phyloP scores from a whole-genome alignment of 768 basidiomycete species.

The Pleurotus citrinopileatus region DNA sequence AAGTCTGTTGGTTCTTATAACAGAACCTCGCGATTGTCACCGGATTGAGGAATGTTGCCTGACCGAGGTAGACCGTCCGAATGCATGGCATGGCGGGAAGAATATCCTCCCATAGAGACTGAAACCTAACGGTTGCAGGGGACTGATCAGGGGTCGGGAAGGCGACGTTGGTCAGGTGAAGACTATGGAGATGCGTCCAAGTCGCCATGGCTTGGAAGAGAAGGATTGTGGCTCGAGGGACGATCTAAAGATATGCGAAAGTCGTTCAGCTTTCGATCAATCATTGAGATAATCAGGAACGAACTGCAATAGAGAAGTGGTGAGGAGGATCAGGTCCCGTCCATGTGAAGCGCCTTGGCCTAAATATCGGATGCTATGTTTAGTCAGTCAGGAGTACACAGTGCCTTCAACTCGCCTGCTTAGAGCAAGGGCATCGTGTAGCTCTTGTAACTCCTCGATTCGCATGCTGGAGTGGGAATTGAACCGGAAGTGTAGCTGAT shows the following conservation, averaged over 20 bases:
- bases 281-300: slow-evolving; percentile 16
- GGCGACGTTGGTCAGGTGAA: slow-evolving; percentile 44
- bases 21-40: slow-evolving; percentile 32
- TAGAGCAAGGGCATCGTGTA: slow-evolving; percentile 29
- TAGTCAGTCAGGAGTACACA: not conserved
- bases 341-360: slow-evolving; percentile 51
- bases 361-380: slow-evolving; percentile 16
- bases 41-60: slow-evolving; percentile 44
- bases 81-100: slow-evolving; percentile 36
- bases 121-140: slow-evolving; percentile 11
- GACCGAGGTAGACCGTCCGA: slow-evolving; percentile 43
- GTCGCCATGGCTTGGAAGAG: slow-evolving; percentile 37
- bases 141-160: slow-evolving; percentile 14
- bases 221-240: slow-evolving; percentile 32
- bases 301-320: slow-evolving; percentile 59
- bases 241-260: slow-evolving; percentile 33
- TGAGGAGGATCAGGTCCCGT: slow-evolving; percentile 60
- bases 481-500: slow-evolving; percentile 31
- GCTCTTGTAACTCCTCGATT: slow-evolving; percentile 18
- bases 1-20: slow-evolving; percentile 17
- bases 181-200: slow-evolving; percentile 42
- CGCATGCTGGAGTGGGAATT: slow-evolving; percentile 34
- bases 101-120: not conserved
- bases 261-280: not conserved
- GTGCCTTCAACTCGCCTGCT: slow-evolving; percentile 33